Evolutionary conservation across 2,329 filamentous ascomycete species (phyloP), one percentile per base, ranked within the genome.

Genomic region (Colletotrichum cordylinicola): DNA sequence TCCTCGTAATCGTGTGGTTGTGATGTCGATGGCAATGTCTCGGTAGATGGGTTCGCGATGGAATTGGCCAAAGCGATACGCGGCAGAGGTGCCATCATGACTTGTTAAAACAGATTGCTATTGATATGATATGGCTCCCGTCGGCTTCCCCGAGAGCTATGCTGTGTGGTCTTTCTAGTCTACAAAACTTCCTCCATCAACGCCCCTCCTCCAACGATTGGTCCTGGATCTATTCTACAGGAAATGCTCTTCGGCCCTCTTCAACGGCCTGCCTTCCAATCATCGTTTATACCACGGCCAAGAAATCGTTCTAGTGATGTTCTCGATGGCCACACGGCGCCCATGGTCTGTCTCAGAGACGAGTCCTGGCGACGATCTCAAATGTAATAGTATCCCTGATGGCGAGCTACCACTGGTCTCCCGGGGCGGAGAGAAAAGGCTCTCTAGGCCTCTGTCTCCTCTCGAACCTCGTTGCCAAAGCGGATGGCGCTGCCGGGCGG

Each of bases 381-480:
- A 52, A 7, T n/a, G 43, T 13, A 52, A 52, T 15, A 15, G 21
- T 31, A 31, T 35, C 15, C 58, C 9, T 16, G 55, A 58, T 37
- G 21, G n/a, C n/a, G 31, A 64, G 16, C n/a, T 13, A 24, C 35
- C 35, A 16, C 43, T 52, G 60, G 33, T 64, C 60, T 64, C 21
- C 13, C 37, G 61, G 33, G n/a, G 24, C n/a, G 61, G 12, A 64
- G 13, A n/a, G 33, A 43, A 24, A 27, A 43, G n/a, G 35, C 35
- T 27, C 21, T 35, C 61, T 64, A 64, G 35, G 29, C 68, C 61
- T 39, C 64, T 24, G 43, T 52, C n/a, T 85, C 82, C 76, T 87
- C 86, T 29, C 81, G 80, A 31, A 87, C 83, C 69, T 82, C 80
- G 18, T 80, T 78, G 77, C 87, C 86, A 61, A 79, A 79, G 48